phyloP scores from a whole-genome alignment of 164 flowering plant genomes.

The Macadamia tetraphylla region DNA sequence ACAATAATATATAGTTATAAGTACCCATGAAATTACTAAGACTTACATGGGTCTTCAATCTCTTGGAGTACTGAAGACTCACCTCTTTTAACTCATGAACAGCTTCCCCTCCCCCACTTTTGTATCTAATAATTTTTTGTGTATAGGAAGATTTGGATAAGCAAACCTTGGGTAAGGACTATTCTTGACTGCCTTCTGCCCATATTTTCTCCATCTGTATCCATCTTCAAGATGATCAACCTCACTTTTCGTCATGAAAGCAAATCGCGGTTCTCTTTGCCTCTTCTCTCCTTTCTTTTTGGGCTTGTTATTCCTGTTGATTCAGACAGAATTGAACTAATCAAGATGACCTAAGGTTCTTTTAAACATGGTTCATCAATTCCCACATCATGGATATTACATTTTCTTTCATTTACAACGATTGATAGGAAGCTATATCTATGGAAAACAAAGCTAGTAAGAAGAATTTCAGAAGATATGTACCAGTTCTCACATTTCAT shows the following conservation, averaged over 20 bases:
- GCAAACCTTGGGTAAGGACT: conserved; percentile 74
- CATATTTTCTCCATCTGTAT: conserved; percentile 87
- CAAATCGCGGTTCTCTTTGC: conserved; percentile 60
- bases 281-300: conserved; percentile 66
- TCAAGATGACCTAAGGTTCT: neutral
- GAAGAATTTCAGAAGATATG: neutral
- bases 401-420: neutral
- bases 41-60: too few relatives aligned
- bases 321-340: neutral
- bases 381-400: neutral
- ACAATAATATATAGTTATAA: neutral
- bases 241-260: conserved; percentile 90
- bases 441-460: neutral
- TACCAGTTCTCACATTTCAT: neutral
- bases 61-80: too few relatives aligned
- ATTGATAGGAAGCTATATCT: neutral
- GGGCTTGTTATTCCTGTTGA: conserved; percentile 34
- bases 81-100: too few relatives aligned
- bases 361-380: neutral
- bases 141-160: neutral
- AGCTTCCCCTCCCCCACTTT: too few relatives aligned
- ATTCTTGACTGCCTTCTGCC: conserved; percentile 80
- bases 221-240: conserved; percentile 93
- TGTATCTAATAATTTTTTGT: too few relatives aligned
- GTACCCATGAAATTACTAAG: too few relatives aligned